A percentile compares a stretch with the other conserved stretches of the same genome.
Conservation (phyloP, 441 rosid species). For the Daphne laureola region DNA sequence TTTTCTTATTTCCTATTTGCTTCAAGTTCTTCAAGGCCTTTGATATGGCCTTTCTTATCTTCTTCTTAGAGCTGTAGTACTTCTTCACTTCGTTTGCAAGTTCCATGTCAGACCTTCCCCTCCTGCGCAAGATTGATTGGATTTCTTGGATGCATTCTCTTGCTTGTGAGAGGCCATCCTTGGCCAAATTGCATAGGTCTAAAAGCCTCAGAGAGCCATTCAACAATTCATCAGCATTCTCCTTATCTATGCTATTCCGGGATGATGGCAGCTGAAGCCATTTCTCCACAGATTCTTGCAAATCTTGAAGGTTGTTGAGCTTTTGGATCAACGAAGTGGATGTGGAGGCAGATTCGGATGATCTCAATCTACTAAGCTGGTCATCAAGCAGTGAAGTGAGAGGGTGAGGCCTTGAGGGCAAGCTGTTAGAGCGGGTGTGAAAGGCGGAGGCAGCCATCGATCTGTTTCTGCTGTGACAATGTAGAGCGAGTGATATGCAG, state of each 20-base stretch:
- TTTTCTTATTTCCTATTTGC: conserved; percentile 4
- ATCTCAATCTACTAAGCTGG: conserved; percentile 16
- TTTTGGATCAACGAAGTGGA: conserved; percentile 21
- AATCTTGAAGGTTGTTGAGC: conserved; percentile 25
- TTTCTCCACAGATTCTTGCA: conserved; percentile 21
- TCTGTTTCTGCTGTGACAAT: conserved; percentile 6
- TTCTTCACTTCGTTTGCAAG: conserved; percentile 17
- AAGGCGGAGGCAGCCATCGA: conserved; percentile 14
- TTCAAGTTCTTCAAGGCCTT: conserved; percentile 23
- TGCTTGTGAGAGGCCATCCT: conserved; percentile 27
- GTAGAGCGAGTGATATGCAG: background rate
- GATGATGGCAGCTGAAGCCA: conserved; percentile 24
- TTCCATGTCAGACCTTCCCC: conserved; percentile 15
- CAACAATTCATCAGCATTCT: conserved; percentile 20
- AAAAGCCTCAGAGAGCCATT: conserved; percentile 33
- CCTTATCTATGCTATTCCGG: conserved; percentile 22
- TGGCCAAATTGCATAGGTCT: conserved; percentile 27
- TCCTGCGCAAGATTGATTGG: conserved; percentile 25
- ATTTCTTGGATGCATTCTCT: conserved; percentile 22
- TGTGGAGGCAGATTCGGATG: conserved; percentile 16
- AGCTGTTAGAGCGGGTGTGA: conserved; percentile 15
- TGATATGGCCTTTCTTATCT: conserved; percentile 21
- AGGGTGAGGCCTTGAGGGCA: conserved; percentile 12
- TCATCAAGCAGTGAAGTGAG: conserved; percentile 5
- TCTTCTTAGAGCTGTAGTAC: conserved; percentile 22